phyloP scores from a whole-genome alignment of 345 rosid species.

The Balakata baccata region DNA sequence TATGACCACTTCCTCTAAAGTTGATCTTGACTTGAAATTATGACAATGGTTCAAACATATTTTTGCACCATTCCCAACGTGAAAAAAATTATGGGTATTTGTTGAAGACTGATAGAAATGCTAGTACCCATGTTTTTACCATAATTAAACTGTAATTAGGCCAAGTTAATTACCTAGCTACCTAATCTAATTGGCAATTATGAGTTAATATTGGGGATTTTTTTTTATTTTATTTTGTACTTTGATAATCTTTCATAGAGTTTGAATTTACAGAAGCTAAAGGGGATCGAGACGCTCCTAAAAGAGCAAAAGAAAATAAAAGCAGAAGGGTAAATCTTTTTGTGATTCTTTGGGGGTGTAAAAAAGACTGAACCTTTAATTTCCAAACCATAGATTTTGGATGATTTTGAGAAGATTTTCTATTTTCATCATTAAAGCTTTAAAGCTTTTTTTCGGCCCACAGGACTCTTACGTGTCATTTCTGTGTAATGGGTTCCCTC shows the following conservation, averaged over 20 bases:
- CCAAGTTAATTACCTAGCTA: too few species aligned
- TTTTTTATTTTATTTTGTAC: constrained; percentile 1
- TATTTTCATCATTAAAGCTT: constrained; percentile 21
- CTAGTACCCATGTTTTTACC: background rate
- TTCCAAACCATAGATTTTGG: constrained; percentile 21
- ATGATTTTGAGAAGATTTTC: constrained; percentile 39
- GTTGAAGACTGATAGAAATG: background rate
- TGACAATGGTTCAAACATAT: constrained; percentile 10
- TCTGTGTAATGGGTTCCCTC: background rate
- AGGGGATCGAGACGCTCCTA: constrained; percentile 32
- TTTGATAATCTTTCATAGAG: too few species aligned
- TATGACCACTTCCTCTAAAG: constrained; percentile 18
- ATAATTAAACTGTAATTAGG: background rate
- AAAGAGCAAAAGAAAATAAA: constrained; percentile 23
- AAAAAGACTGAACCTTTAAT: constrained; percentile 27
- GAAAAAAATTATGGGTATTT: constrained; percentile 19
- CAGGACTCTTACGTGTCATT: background rate
- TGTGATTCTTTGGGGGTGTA: constrained; percentile 23
- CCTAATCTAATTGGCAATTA: background rate
- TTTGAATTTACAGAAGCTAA: constrained; percentile 6
- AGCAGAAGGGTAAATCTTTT: constrained; percentile 37
- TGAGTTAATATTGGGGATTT: constrained; percentile 22
- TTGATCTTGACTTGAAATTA: constrained; percentile 24
- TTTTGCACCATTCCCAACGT: constrained; percentile 35
- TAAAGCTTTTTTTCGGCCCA: constrained; percentile 17